Evolutionary conservation across 176 grass and related monocot genomes (phyloP), one percentile per base, ranked within the genome.

Genomic region (Hordeum marinum): DNA sequence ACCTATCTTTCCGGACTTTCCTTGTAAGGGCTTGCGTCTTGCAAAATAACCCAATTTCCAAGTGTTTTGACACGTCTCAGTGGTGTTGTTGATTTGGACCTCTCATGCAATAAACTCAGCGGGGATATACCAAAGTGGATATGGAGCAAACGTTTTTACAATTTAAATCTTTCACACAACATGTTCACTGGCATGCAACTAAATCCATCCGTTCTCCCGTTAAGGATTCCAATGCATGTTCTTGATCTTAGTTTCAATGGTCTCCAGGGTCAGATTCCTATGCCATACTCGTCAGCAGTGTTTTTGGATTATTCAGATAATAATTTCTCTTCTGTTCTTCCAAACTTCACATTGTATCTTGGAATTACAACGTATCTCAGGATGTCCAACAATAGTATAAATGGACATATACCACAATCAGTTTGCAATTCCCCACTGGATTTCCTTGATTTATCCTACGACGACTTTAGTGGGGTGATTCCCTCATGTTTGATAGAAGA

Each of bases 61-160:
- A 36, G 39, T 8, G 9, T 65, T 52, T 54, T 91, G 29, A 21
- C 7, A 15, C 26, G 7, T 58, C 9, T n/a, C 11, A 1, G 63
- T 88, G 9, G 2, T 11, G 0, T 88, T 9, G 3, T 0, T 11
- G 0, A 13, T 54, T 42, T 91, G 1, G 86, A 88, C 79, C 86
- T 91, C 31, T 88, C 82, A 35, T 81, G 59, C 20, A 91, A 85
- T 11, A 65, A 64, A 13, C 55, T 91, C 34, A 43, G 0, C 34
- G 89, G 89, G 7, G 45, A 45, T 31, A 45, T 88, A 76, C 89
- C 85, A 11, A 80, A 57, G 1, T 88, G 68, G 75, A 9, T 87
- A 14, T 84, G 60, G 65, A 75, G 11, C 0, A 11, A 6, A 41
- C 4, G 3, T 20, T 48, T 13, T 4, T 2, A 0, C 3, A 25